Conservation (phyloP, 768 basidiomycete species). For the Serpula lacrymans region DNA sequence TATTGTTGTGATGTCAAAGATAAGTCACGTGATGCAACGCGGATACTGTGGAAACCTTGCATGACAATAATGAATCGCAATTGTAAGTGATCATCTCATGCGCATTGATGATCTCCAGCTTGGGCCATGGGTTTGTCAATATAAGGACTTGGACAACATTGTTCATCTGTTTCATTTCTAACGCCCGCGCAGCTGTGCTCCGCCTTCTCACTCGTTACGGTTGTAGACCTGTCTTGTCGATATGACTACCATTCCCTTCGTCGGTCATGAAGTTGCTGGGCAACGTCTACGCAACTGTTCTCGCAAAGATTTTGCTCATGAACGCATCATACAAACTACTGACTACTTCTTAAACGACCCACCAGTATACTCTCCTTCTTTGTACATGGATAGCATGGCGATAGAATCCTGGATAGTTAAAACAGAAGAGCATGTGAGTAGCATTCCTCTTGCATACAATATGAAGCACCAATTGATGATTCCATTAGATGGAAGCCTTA, state of each 20-base stretch:
- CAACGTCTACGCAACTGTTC: too few species aligned
- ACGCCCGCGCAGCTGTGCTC: slow-evolving; percentile 25
- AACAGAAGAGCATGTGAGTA: slow-evolving; percentile 20
- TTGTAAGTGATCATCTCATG: too few species aligned
- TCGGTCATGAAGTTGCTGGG: slow-evolving; percentile 24
- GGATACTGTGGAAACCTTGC: neutral
- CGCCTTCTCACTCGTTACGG: slow-evolving; percentile 14
- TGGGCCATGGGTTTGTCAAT: too few species aligned
- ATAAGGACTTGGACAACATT: too few species aligned
- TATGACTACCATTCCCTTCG: slow-evolving; percentile 14
- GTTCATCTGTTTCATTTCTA: slow-evolving; percentile 4
- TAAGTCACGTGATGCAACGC: slow-evolving; percentile 19
- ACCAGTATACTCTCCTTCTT: slow-evolving; percentile 9
- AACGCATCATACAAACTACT: too few species aligned
- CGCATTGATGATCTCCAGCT: too few species aligned
- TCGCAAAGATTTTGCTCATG: too few species aligned
- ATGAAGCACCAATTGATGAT: neutral
- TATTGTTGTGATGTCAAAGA: slow-evolving; percentile 19
- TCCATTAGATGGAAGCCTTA: too few species aligned
- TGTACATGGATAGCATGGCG: slow-evolving; percentile 21
- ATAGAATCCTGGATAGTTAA: slow-evolving; percentile 27
- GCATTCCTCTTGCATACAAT: neutral
- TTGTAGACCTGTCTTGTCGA: too few species aligned
- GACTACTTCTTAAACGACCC: too few species aligned
- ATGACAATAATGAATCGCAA: slow-evolving; percentile 25